Evolutionary conservation across 306 rosid species (phyloP), one percentile per base, ranked within the genome.

Genomic region (Alnus rubra): DNA sequence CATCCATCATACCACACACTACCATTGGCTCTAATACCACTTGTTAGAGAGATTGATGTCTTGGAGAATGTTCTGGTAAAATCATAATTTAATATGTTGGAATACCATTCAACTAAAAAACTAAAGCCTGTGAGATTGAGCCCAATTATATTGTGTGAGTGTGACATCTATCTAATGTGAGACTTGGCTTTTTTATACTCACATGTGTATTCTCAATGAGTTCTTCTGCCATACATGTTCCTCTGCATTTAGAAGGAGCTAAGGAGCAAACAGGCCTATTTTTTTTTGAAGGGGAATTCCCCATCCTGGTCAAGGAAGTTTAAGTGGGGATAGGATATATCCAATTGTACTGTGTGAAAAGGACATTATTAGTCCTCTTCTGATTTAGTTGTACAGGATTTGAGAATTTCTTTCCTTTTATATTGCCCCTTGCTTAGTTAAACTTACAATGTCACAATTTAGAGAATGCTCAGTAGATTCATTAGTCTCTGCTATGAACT

Each of bases 391-490:
- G 15, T 62, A 30, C 14, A 63, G 7, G 45, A 31, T 63, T 13
- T 33, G 4, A 33, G 69, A 63, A 63, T 63, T 63, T 33, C 33
- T 63, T 53, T 18, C 9, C 58, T 53, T 16, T 53, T 9, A 9
- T 4, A 45, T 16, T 55, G 12, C 37, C 62, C 51, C 63, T 54
- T 65, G 55, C 52, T 67, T 56, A 69, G 75, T 14, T 48, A 58
- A 58, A 59, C 64, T 71, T 76, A 77, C 74, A 30, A 50, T 50
- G 31, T 51, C 44, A 62, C 68, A 8, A 15, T 14, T 9, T 18
- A 15, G 70, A 33, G 23, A 31, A 33, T 64, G n/a, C 23, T 33
- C 15, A 2, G 11, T 64, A 44, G 76, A 55, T 69, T 70, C 50
- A 14, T 45, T 8, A 48, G 75, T n/a, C 63, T 65, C 19, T 35